Evolutionary conservation across 1,284 basidiomycete genomes (phyloP).

Genomic region (Cutaneotrichosporon mucoides): DNA sequence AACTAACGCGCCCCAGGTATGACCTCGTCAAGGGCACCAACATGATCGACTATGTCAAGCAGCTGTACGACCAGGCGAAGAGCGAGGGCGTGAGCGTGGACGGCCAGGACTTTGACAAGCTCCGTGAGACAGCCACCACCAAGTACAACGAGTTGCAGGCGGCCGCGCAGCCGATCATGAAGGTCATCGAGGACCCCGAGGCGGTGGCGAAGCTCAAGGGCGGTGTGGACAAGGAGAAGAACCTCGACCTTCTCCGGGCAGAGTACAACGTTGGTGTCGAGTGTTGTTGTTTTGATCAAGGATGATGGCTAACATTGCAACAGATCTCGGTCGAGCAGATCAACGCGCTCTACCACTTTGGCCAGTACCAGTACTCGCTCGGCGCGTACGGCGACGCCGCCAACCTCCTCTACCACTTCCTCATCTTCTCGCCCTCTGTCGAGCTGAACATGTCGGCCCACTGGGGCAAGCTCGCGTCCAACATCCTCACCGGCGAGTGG

Average conservation of each 20-base stretch:
- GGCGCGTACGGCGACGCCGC: constrained; percentile 95
- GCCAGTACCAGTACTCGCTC: constrained; percentile 95
- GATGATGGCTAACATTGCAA: not conserved
- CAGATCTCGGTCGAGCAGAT: constrained; percentile 93
- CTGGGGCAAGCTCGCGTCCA: constrained; percentile 97
- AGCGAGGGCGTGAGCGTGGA: constrained; percentile 26
- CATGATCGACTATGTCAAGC: constrained; percentile 87
- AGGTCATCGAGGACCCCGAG: constrained; percentile 95
- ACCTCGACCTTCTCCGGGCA: constrained; percentile 87
- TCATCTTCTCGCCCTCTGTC: constrained; percentile 87
- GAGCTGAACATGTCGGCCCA: constrained; percentile 90
- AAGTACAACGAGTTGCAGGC: constrained; percentile 78
- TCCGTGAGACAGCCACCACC: constrained; percentile 73
- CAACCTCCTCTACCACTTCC: constrained; percentile 98
- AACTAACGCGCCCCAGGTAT: constrained; percentile 55
- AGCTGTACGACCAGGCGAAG: constrained; percentile 70
- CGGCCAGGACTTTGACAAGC: constrained; percentile 64
- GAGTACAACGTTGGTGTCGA: constrained; percentile 71
- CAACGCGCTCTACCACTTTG: constrained; percentile 93
- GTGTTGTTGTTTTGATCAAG: not conserved
- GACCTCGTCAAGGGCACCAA: constrained; percentile 95
- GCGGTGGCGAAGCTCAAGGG: constrained; percentile 73
- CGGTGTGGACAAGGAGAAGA: constrained; percentile 87
- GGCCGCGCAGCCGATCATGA: constrained; percentile 85
- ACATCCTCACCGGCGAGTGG: constrained; percentile 93